Conservation (phyloP, 2,329 filamentous ascomycete species). For the Xylariaceae sp. region DNA sequence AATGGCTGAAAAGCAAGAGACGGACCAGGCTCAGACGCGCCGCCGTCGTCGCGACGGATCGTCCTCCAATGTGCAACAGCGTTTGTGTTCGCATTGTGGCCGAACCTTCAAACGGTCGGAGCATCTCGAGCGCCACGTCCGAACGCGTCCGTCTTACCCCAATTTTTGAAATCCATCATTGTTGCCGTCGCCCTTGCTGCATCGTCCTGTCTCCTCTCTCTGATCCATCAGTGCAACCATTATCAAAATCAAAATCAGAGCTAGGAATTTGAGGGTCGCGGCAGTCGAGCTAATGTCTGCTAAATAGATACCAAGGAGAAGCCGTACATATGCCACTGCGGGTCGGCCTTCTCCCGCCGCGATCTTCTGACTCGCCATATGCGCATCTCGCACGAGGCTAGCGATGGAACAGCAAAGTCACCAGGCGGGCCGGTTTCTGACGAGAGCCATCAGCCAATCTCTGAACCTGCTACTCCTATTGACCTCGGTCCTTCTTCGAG, state of each 20-base stretch:
- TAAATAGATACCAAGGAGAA: conserved; percentile 42
- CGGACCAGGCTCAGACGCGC: conserved; percentile 27
- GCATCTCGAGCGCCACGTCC: conserved; percentile 41
- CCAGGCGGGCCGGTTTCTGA: conserved; percentile 27
- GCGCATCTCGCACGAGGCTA: conserved; percentile 34
- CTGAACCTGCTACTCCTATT: conserved; percentile 27
- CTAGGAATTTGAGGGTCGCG: conserved; percentile 1
- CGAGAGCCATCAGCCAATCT: conserved; percentile 23
- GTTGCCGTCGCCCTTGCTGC: conserved; percentile 15
- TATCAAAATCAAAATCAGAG: conserved; percentile 9
- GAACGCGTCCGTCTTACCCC: conserved; percentile 38
- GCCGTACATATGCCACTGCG: conserved; percentile 40
- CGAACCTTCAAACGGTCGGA: conserved; percentile 42
- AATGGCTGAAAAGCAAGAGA: conserved; percentile 28
- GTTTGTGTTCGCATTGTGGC: conserved; percentile 37
- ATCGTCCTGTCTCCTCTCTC: conserved; percentile 11
- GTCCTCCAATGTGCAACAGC: conserved; percentile 26
- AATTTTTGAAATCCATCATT: conserved; percentile 18
- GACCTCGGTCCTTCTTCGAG: conserved; percentile 29
- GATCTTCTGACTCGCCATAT: conserved; percentile 42
- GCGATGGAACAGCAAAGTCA: conserved; percentile 25
- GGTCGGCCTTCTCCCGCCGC: conserved; percentile 39
- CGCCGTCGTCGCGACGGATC: conserved; percentile 29
- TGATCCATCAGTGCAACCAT: conserved; percentile 11
- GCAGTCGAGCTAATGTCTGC: conserved; percentile 9